Percentiles rank a stretch among this genome's conserved stretches.
Conservation (phyloP, 805 yeast species). For the Limtongia smithiae region DNA sequence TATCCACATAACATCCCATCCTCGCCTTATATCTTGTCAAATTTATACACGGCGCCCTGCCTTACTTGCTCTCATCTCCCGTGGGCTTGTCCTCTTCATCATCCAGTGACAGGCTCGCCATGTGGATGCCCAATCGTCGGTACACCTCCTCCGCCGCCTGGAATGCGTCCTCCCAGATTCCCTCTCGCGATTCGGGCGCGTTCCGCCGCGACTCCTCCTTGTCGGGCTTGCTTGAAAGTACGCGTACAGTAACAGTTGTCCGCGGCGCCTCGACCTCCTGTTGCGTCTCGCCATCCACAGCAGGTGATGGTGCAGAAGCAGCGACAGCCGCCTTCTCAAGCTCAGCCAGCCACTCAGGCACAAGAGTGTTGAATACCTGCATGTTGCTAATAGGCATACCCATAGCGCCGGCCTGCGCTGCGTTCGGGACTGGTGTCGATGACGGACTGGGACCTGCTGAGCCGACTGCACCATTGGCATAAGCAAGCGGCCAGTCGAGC, state of each 20-base stretch:
- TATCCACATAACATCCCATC: no score
- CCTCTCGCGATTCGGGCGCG: slow-evolving; percentile 25
- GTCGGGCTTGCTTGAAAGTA: slow-evolving; percentile 30
- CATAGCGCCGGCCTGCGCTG: not conserved
- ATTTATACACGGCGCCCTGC: not conserved
- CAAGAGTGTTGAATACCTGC: slow-evolving; percentile 30
- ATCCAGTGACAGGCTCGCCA: slow-evolving; percentile 20
- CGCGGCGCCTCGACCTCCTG: slow-evolving; percentile 9
- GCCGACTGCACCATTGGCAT: slow-evolving; percentile 1
- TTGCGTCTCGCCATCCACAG: slow-evolving; percentile 1
- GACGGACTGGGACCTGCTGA: not conserved
- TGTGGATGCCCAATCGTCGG: slow-evolving; percentile 31
- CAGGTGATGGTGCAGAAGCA: slow-evolving; percentile 10
- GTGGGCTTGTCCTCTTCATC: slow-evolving; percentile 2
- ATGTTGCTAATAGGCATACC: slow-evolving; percentile 15
- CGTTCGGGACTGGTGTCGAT: not conserved
- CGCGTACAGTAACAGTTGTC: slow-evolving; percentile 23
- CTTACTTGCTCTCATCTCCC: not conserved
- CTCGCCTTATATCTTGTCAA: not conserved
- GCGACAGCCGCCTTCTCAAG: slow-evolving; percentile 29
- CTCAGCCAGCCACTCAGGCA: slow-evolving; percentile 31
- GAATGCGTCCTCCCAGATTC: slow-evolving; percentile 33
- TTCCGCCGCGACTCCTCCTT: slow-evolving; percentile 11
- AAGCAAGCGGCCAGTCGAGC: slow-evolving; percentile 31
- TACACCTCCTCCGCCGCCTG: slow-evolving; percentile 35